Evolutionary conservation across 768 basidiomycete genomes (phyloP).

Genomic region (Trametes meyenii): DNA sequence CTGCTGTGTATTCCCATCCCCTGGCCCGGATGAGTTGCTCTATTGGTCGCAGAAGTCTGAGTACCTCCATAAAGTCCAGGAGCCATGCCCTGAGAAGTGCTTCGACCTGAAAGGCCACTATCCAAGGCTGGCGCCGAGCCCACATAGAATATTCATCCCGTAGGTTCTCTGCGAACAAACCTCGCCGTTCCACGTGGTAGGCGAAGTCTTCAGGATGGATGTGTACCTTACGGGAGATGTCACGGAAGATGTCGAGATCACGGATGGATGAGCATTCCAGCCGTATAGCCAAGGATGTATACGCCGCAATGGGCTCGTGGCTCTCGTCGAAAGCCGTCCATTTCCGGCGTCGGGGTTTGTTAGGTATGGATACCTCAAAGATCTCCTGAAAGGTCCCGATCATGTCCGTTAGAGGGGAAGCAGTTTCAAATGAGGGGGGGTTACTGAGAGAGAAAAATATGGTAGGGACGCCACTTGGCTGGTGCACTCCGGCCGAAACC

Average conservation of each 20-base stretch:
- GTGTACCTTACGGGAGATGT: slow-evolving; percentile 42
- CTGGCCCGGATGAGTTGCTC: slow-evolving; percentile 32
- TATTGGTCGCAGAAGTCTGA: slow-evolving; percentile 44
- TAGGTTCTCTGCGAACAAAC: slow-evolving; percentile 45
- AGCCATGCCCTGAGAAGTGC: slow-evolving; percentile 39
- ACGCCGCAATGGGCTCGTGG: slow-evolving; percentile 52
- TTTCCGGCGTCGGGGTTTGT: slow-evolving; percentile 35
- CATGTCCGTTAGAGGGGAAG: background rate
- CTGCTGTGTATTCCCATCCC: slow-evolving; percentile 41
- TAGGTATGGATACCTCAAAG: background rate
- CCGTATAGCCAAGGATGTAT: slow-evolving; percentile 54
- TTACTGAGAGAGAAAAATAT: slow-evolving; percentile 48
- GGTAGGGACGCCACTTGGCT: slow-evolving; percentile 16
- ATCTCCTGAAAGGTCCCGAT: background rate
- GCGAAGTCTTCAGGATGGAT: slow-evolving; percentile 36
- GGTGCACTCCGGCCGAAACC: slow-evolving; percentile 40
- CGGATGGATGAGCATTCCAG: slow-evolving; percentile 43
- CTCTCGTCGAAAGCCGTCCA: slow-evolving; percentile 40
- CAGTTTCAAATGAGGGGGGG: slow-evolving; percentile 45
- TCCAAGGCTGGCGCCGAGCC: slow-evolving; percentile 46
- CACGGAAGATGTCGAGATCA: slow-evolving; percentile 43
- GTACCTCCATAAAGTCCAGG: slow-evolving; percentile 56
- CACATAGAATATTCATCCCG: slow-evolving; percentile 38
- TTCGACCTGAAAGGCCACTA: slow-evolving; percentile 64
- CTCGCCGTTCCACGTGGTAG: slow-evolving; percentile 43